Evolutionary conservation across 163 green algal genomes (phyloP).

Genomic region (Picocystis sp.): DNA sequence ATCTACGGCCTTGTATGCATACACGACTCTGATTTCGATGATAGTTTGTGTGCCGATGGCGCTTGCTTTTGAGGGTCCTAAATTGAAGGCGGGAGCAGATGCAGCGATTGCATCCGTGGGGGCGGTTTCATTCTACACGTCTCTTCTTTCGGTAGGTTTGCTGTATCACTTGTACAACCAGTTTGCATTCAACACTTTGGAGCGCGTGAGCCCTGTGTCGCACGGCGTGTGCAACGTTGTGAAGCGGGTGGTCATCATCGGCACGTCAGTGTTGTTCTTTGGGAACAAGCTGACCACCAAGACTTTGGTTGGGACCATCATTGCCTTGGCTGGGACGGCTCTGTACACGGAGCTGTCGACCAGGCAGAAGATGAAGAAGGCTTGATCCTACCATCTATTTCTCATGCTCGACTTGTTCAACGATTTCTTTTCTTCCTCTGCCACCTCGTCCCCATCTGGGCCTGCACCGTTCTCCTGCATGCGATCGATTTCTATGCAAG

Average conservation of each 20-base stretch:
- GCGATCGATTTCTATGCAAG: no score
- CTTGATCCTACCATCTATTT: no score
- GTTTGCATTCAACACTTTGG: constrained; percentile 95
- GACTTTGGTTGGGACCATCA: constrained; percentile 9
- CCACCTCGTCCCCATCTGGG: no score
- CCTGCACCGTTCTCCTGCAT: no score
- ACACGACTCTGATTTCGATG: constrained; percentile 86
- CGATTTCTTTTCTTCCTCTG: no score
- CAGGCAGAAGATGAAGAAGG: constrained; percentile 4
- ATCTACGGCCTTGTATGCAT: constrained; percentile 89
- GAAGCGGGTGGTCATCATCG: constrained; percentile 96
- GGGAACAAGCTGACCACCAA: constrained; percentile 11
- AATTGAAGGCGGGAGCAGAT: constrained; percentile 23
- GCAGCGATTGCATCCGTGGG: constrained; percentile 48
- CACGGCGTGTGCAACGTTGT: constrained; percentile 98
- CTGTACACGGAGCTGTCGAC: constrained; percentile 60
- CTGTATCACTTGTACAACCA: constrained; percentile 99
- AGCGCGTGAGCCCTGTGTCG: constrained; percentile 78
- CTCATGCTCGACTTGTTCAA: no score
- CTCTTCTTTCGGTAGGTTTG: constrained; percentile 75
- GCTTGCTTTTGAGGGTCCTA: constrained; percentile 61
- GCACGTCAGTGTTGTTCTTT: constrained; percentile 46
- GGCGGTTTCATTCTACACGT: constrained; percentile 53
- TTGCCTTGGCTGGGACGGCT: constrained; percentile 58
- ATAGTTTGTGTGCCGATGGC: constrained; percentile 74